Evolutionary conservation across 2,329 filamentous ascomycete species (phyloP).

Genomic region (Rugonectria rugulosa): DNA sequence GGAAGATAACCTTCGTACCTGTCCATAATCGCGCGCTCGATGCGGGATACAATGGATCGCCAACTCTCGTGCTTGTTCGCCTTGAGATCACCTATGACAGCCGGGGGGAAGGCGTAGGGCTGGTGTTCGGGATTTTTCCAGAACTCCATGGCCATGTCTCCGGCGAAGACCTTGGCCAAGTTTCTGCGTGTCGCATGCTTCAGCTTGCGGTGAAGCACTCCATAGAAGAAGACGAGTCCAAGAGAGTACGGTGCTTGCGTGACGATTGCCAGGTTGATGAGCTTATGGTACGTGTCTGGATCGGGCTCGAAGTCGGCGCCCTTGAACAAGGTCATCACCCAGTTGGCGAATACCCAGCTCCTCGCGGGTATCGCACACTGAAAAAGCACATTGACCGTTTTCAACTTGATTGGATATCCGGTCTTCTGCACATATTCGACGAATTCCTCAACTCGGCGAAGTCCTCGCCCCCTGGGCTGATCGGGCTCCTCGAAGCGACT

Average conservation of each 20-base stretch:
- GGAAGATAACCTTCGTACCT: conserved; percentile 41
- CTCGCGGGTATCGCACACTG: conserved; percentile 37
- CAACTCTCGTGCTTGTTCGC: conserved; percentile 26
- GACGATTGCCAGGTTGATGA: conserved; percentile 48
- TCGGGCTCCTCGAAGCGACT: no score
- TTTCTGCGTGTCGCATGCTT: conserved; percentile 30
- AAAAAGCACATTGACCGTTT: conserved; percentile 50
- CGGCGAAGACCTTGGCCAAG: conserved; percentile 39
- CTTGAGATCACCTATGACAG: conserved; percentile 33
- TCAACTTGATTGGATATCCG: conserved; percentile 35
- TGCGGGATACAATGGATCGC: conserved; percentile 35
- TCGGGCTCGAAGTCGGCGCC: conserved; percentile 36
- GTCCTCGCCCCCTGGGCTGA: no score
- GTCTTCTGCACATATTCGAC: conserved; percentile 37
- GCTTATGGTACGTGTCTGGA: conserved; percentile 44
- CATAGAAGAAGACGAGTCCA: conserved; percentile 45
- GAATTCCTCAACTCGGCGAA: conserved; percentile 39
- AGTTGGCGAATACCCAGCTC: conserved; percentile 44
- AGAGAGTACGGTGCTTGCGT: conserved; percentile 42
- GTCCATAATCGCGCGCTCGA: conserved; percentile 43
- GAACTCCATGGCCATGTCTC: conserved; percentile 33
- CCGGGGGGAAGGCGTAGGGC: conserved; percentile 40
- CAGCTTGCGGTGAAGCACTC: conserved; percentile 42
- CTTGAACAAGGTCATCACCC: conserved; percentile 37
- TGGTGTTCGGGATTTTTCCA: conserved; percentile 34